Evolutionary conservation across 768 basidiomycete genomes (phyloP).

Genomic region (Kwoniella europaea): DNA sequence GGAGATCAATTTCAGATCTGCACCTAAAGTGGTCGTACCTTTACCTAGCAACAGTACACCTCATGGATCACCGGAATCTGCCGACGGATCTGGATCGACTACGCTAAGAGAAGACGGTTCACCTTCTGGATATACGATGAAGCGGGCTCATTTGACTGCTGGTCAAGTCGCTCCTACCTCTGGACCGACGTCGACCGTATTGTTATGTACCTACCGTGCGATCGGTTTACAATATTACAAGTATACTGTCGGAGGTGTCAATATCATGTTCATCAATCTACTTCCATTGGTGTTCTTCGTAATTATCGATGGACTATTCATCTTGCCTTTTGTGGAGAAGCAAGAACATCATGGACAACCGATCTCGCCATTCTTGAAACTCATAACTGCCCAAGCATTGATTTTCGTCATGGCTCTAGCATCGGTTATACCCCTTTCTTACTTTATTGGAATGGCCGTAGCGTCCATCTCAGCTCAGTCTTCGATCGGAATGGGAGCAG

Average conservation of each 20-base stretch:
- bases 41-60: slow-evolving; percentile 25
- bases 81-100: slow-evolving; percentile 31
- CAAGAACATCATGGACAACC: slow-evolving; percentile 65
- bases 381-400: slow-evolving; percentile 73
- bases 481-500: slow-evolving; percentile 98
- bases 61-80: slow-evolving; percentile 30
- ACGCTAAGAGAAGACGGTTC: slow-evolving; percentile 50
- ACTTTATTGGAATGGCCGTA: slow-evolving; percentile 99
- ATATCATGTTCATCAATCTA: slow-evolving; percentile 96
- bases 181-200: slow-evolving; percentile 79
- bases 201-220: slow-evolving; percentile 93
- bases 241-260: slow-evolving; percentile 97
- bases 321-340: slow-evolving; percentile 73
- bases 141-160: slow-evolving; percentile 74
- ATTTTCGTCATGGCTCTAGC: slow-evolving; percentile 84
- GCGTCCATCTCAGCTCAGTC: slow-evolving; percentile 98
- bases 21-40: slow-evolving; percentile 69
- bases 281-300: slow-evolving; percentile 92
- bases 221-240: slow-evolving; percentile 93
- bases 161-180: slow-evolving; percentile 84
- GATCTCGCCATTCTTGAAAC: slow-evolving; percentile 69
- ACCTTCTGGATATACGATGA: slow-evolving; percentile 64
- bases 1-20: slow-evolving; percentile 87
- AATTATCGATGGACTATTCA: slow-evolving; percentile 87
- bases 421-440: slow-evolving; percentile 93